Evolutionary conservation across 805 yeast genomes (phyloP).

Genomic region (Blastobotrys parvus): DNA sequence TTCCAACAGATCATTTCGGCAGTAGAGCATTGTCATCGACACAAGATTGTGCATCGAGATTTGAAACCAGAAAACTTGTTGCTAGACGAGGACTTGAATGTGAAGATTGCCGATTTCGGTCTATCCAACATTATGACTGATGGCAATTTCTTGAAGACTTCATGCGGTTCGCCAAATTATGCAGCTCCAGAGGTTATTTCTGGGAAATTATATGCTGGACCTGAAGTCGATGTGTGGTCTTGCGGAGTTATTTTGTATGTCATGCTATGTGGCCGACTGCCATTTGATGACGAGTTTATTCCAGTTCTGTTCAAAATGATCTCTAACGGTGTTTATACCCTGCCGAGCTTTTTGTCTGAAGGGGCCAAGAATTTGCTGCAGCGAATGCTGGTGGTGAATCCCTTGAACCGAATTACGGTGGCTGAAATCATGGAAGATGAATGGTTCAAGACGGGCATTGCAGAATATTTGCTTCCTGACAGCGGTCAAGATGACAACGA

Average conservation of each 20-base stretch:
- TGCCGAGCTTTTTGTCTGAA: conserved; percentile 76
- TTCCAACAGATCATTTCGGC: conserved; percentile 96
- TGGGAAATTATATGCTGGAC: conserved; percentile 93
- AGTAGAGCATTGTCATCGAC: conserved; percentile 92
- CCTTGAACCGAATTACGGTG: conserved; percentile 85
- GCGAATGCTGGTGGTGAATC: conserved; percentile 90
- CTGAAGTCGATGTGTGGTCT: conserved; percentile 97
- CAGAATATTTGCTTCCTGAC: conserved; percentile 63
- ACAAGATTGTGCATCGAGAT: conserved; percentile 94
- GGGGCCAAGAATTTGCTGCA: conserved; percentile 81
- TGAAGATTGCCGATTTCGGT: conserved; percentile 95
- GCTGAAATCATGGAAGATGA: conserved; percentile 89
- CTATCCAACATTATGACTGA: conserved; percentile 94
- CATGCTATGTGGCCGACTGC: conserved; percentile 91
- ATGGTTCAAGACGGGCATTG: conserved; percentile 80
- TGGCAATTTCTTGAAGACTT: conserved; percentile 88
- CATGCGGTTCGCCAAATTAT: conserved; percentile 94
- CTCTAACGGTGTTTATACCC: conserved; percentile 82
- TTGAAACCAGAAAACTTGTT: conserved; percentile 90
- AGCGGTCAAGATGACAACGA: conserved; percentile 24
- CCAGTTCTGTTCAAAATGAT: conserved; percentile 91
- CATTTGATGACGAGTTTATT: conserved; percentile 93
- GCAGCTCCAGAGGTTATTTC: conserved; percentile 97
- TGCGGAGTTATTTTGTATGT: conserved; percentile 93
- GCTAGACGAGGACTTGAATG: conserved; percentile 82